These are phyloP conservation scores for Ustilago esculenta DNA, from an alignment of 1,284 basidiomycete species.

Conservation along the genomic window DNA sequence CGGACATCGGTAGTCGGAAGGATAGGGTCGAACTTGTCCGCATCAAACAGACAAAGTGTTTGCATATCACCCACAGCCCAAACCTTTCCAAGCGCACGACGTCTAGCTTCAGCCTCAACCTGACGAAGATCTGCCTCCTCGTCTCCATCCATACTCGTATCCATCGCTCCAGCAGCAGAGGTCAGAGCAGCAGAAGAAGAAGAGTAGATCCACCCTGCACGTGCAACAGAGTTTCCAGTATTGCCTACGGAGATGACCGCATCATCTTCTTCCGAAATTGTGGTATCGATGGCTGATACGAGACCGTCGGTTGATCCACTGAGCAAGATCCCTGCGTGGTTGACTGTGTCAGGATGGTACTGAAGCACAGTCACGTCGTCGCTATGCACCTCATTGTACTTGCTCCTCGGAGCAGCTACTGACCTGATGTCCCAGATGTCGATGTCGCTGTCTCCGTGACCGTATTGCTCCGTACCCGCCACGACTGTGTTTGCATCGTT, in stretches of 20 bases:
- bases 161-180: constrained; percentile 14
- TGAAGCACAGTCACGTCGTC: constrained; percentile 62
- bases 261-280: constrained; percentile 60
- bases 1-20: constrained; percentile 45
- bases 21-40: constrained; percentile 59
- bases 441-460: constrained; percentile 54
- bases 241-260: constrained; percentile 64
- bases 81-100: constrained; percentile 50
- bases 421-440: constrained; percentile 61
- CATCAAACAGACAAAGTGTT: constrained; percentile 61
- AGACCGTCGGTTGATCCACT: constrained; percentile 62
- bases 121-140: constrained; percentile 31
- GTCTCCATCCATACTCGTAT: constrained; percentile 22
- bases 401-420: constrained; percentile 34
- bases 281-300: constrained; percentile 57
- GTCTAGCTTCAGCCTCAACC: constrained; percentile 34
- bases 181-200: constrained; percentile 1
- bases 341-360: constrained; percentile 49
- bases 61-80: constrained; percentile 66
- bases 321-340: constrained; percentile 48
- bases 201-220: constrained; percentile 55
- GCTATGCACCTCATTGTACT: constrained; percentile 63
- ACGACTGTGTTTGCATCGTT: constrained; percentile 42
- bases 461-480: constrained; percentile 60
- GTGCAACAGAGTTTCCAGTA: constrained; percentile 57